These are phyloP conservation scores for Petunia secreta DNA, from an alignment of 257 asterid genomes.

Conservation along the genomic window DNA sequence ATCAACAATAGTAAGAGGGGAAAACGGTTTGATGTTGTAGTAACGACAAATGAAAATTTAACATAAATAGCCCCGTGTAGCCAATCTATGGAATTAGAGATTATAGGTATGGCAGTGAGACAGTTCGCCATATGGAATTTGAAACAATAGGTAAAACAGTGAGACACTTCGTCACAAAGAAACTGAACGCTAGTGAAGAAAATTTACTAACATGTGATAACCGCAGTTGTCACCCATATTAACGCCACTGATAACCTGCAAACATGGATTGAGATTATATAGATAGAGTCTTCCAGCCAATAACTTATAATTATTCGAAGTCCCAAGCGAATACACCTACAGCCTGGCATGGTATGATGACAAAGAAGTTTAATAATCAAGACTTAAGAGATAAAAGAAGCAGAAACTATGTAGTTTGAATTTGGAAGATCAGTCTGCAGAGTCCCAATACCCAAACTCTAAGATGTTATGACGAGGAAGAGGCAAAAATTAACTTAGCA, in stretches of 20 bases:
- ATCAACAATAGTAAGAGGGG: neutral
- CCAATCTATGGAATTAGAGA: neutral
- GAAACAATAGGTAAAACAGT: constrained; percentile 21
- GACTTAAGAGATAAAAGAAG: neutral
- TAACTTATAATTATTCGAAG: neutral
- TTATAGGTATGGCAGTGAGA: neutral
- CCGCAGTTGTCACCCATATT: constrained; percentile 90
- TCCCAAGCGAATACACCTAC: neutral
- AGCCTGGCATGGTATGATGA: neutral
- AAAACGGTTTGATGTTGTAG: neutral
- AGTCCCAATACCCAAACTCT: neutral
- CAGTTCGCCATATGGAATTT: constrained; percentile 28
- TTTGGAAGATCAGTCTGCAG: neutral
- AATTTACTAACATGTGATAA: constrained; percentile 68
- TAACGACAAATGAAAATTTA: neutral
- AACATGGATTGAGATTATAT: constrained; percentile 29
- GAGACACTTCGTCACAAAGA: neutral
- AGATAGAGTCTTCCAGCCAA: constrained; percentile 19
- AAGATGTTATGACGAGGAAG: constrained; percentile 13
- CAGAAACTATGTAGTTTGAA: neutral
- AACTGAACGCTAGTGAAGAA: constrained; percentile 17
- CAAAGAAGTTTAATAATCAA: neutral
- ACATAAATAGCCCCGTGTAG: neutral
- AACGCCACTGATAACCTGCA: constrained; percentile 90
- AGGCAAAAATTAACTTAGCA: neutral